Percentiles rank a stretch among this genome's conserved stretches.
These are phyloP conservation scores for Cadophora malorum DNA, from an alignment of 2,329 filamentous ascomycete genomes.

Conservation along the genomic window DNA sequence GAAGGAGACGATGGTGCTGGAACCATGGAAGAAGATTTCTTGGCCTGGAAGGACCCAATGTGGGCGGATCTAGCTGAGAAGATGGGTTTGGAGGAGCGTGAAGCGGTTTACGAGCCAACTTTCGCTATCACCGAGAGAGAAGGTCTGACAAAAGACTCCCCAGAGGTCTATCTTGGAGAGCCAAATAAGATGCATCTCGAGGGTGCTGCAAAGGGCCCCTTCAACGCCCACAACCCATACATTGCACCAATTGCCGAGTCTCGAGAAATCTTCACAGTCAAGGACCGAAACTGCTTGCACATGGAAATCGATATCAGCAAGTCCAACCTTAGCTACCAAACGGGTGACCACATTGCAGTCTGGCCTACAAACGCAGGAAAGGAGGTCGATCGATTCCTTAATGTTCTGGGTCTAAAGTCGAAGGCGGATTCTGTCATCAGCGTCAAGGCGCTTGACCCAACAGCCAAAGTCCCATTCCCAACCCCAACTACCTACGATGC, in stretches of 20 bases:
- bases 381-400: slow-evolving; percentile 89
- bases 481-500: slow-evolving; percentile 96
- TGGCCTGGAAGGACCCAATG: slow-evolving; percentile 99
- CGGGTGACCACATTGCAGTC: slow-evolving; percentile 94
- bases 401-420: slow-evolving; percentile 74
- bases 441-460: slow-evolving; percentile 91
- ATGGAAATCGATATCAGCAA: slow-evolving; percentile 91
- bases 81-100: slow-evolving; percentile 91
- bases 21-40: slow-evolving; percentile 99
- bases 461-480: slow-evolving; percentile 96
- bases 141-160: slow-evolving; percentile 73
- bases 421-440: slow-evolving; percentile 85
- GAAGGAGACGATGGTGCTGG: slow-evolving; percentile 98
- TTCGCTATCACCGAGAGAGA: slow-evolving; percentile 83
- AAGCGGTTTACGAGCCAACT: slow-evolving; percentile 92
- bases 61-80: slow-evolving; percentile 84
- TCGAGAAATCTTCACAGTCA: slow-evolving; percentile 86
- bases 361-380: slow-evolving; percentile 96
- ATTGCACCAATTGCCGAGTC: slow-evolving; percentile 93
- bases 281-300: slow-evolving; percentile 93
- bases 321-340: slow-evolving; percentile 92
- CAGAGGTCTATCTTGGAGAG: slow-evolving; percentile 91
- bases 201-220: slow-evolving; percentile 82
- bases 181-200: slow-evolving; percentile 96
- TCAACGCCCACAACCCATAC: slow-evolving; percentile 95